These are phyloP conservation scores for Calonectria fujianensis DNA, from an alignment of 2,329 filamentous ascomycete genomes.

Conservation along the genomic window DNA sequence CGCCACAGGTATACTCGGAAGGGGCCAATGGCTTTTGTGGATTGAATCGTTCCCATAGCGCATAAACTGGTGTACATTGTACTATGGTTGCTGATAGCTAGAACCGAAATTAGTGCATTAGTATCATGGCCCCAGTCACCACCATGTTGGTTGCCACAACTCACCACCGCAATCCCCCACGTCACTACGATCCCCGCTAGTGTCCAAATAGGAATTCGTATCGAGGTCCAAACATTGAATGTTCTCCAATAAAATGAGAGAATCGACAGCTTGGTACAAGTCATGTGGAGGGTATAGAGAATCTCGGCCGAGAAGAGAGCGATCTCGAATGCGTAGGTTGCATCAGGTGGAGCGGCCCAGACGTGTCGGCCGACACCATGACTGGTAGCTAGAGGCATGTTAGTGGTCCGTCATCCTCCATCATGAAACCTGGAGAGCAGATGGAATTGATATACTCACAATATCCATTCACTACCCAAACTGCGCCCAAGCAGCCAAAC, in stretches of 20 bases:
- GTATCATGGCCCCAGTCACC: not conserved
- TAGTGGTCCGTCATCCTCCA: not conserved
- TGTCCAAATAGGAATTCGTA: constrained; percentile 46
- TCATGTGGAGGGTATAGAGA: constrained; percentile 46
- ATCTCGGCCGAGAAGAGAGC: constrained; percentile 51
- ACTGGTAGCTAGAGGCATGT: constrained; percentile 42
- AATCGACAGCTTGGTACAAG: constrained; percentile 51
- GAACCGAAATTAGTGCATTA: not conserved
- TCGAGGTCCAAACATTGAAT: constrained; percentile 47
- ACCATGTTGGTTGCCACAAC: not conserved
- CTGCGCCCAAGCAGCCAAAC: not conserved
- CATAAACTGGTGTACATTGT: constrained; percentile 21
- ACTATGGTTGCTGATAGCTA: constrained; percentile 9
- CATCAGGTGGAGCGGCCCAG: constrained; percentile 49
- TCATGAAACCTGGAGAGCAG: not conserved
- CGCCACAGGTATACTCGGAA: constrained; percentile 41
- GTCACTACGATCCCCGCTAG: constrained; percentile 41
- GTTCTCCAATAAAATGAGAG: constrained; percentile 54
- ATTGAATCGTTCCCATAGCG: constrained; percentile 19
- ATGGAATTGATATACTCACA: not conserved
- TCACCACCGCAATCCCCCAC: constrained; percentile 51
- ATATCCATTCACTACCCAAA: constrained; percentile 20
- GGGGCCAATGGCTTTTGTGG: not conserved
- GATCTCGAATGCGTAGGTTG: constrained; percentile 46
- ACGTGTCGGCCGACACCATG: constrained; percentile 51